Percentiles rank a stretch among this genome's conserved stretches.
Conservation (phyloP, 768 basidiomycete species). For the Suillus ampliporus region DNA sequence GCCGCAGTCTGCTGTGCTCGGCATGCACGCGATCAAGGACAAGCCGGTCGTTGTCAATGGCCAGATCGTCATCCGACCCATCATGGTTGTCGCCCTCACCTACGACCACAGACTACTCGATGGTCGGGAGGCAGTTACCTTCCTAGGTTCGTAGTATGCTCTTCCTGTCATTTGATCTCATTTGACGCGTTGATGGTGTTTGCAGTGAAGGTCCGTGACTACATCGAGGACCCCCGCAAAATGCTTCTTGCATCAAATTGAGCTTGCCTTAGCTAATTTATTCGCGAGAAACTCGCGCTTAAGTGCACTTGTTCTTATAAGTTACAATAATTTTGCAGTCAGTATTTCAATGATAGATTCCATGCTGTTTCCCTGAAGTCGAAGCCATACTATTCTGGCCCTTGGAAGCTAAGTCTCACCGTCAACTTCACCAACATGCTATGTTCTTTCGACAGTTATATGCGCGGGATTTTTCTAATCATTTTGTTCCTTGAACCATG, state of each 20-base stretch:
- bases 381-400: not conserved
- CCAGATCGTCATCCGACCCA: conserved; percentile 94
- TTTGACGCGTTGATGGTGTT: conserved; percentile 11
- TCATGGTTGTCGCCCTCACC: conserved; percentile 93
- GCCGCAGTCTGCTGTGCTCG: conserved; percentile 93
- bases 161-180: not conserved
- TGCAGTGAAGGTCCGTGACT: conserved; percentile 88
- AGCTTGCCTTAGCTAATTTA: not conserved
- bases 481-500: no score
- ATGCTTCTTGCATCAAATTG: conserved; percentile 65
- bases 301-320: not conserved
- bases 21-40: conserved; percentile 97
- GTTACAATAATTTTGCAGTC: not conserved
- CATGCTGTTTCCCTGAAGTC: not conserved
- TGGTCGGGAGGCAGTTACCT: conserved; percentile 94
- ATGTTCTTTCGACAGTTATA: no score
- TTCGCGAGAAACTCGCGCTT: not conserved
- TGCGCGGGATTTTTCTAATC: no score
- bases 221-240: conserved; percentile 92
- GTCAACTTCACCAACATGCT: no score
- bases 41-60: conserved; percentile 90
- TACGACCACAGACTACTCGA: conserved; percentile 97
- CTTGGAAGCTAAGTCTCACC: no score
- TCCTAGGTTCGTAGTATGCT: conserved; percentile 87
- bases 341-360: not conserved